Evolutionary conservation across 164 flowering plant genomes (phyloP).

Genomic region (Aristolochia contorta): DNA sequence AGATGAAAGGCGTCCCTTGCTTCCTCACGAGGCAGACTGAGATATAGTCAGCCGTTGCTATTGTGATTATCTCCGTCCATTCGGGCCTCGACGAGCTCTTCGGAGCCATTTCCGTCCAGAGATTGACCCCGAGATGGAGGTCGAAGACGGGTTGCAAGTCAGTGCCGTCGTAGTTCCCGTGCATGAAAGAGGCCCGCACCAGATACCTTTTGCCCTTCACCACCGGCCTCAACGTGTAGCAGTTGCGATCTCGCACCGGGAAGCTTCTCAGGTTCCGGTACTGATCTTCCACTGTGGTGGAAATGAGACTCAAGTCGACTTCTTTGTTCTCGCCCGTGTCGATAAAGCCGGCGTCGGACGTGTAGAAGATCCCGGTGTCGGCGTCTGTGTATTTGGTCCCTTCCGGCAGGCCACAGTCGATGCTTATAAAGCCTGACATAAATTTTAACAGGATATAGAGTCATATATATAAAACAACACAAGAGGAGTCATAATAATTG

Average conservation of each 20-base stretch:
- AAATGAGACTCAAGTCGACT: not conserved
- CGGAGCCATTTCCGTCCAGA: slow-evolving; percentile 19
- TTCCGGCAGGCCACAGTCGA: slow-evolving; percentile 3
- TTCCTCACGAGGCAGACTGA: slow-evolving; percentile 28
- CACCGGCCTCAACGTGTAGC: slow-evolving; percentile 2
- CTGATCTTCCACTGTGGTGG: not conserved
- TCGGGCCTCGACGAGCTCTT: not conserved
- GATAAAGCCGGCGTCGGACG: slow-evolving; percentile 2
- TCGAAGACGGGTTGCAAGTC: too few relatives aligned
- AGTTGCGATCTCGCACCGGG: not conserved
- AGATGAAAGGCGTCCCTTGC: slow-evolving; percentile 37
- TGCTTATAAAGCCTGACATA: slow-evolving; percentile 4
- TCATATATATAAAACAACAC: too few relatives aligned
- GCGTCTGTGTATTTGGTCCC: not conserved
- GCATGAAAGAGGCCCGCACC: too few relatives aligned
- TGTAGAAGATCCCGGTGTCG: not conserved
- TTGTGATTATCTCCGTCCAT: slow-evolving; percentile 23
- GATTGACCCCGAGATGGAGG: slow-evolving; percentile 27
- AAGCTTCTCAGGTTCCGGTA: not conserved
- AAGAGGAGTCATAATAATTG: too few relatives aligned
- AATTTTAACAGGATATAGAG: too few relatives aligned
- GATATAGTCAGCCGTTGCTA: slow-evolving; percentile 8
- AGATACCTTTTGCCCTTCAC: slow-evolving; percentile 6
- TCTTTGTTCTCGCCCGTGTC: not conserved
- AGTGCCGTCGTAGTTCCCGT: too few relatives aligned